Percentiles rank a stretch among this genome's conserved stretches.
Evolutionary conservation across 208 protist genomes (phyloP).

Genomic region (Trypanosomatidae sp.): DNA sequence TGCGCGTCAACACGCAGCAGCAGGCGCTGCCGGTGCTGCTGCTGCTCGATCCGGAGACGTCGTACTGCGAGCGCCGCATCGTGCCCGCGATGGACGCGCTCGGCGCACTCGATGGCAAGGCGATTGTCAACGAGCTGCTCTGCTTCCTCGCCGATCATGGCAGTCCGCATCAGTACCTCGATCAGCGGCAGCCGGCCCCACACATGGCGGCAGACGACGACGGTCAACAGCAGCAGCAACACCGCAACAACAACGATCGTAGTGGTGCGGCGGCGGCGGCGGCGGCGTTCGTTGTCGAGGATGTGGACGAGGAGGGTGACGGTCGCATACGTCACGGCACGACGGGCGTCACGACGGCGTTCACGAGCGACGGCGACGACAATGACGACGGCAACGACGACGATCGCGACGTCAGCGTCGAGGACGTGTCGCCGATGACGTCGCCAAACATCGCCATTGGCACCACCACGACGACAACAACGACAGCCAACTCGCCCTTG

Average conservation of each 20-base stretch:
- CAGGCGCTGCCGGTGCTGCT: constrained; percentile 26
- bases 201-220: constrained; percentile 1
- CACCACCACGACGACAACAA: neutral
- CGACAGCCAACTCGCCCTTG: no score
- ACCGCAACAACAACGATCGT: no score
- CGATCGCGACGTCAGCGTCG: constrained; percentile 7
- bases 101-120: constrained; percentile 15
- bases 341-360: neutral
- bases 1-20: constrained; percentile 14
- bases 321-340: neutral
- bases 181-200: neutral
- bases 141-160: constrained; percentile 22
- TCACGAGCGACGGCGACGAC: neutral
- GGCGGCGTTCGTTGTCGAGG: neutral
- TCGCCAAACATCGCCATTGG: neutral
- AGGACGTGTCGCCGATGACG: constrained; percentile 10
- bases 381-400: constrained; percentile 10
- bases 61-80: constrained; percentile 22
- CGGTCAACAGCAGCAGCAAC: neutral
- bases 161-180: constrained; percentile 12
- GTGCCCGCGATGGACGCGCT: constrained; percentile 5
- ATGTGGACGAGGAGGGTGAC: neutral
- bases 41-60: constrained; percentile 60
- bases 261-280: no score
- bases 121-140: constrained; percentile 25